Percentiles rank a stretch among this genome's conserved stretches.
These are phyloP conservation scores for Coniophora puteana DNA, from an alignment of 1,284 basidiomycete genomes.

Conservation along the genomic window DNA sequence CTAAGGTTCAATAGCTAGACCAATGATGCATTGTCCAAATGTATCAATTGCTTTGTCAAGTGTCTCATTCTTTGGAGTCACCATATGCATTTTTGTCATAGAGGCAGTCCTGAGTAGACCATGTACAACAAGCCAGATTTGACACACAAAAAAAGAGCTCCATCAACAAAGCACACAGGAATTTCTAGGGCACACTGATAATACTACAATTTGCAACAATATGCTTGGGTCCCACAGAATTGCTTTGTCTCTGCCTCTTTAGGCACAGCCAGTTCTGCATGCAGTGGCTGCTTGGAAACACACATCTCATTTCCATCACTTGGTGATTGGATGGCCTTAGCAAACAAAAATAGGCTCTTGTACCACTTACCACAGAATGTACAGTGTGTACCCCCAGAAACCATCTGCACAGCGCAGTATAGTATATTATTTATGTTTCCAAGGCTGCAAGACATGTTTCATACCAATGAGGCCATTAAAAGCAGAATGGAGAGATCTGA, in stretches of 20 bases:
- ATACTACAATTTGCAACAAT: background rate
- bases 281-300: constrained; percentile 4
- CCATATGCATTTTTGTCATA: background rate
- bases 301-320: constrained; percentile 1
- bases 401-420: too few species aligned
- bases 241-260: background rate
- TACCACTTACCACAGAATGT: too few species aligned
- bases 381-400: too few species aligned
- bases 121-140: background rate
- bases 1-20: too few species aligned
- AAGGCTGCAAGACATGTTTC: constrained; percentile 5
- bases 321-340: background rate
- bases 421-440: background rate
- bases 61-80: background rate
- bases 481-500: too few species aligned
- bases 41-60: too few species aligned
- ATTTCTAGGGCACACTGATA: constrained; percentile 1
- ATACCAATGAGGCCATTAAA: constrained; percentile 5
- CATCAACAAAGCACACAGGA: background rate
- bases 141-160: background rate
- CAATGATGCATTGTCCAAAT: too few species aligned
- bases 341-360: too few species aligned
- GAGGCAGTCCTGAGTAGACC: background rate
- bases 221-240: constrained; percentile 7
- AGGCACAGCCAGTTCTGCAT: constrained; percentile 1